These are phyloP conservation scores for Trifolium repens DNA, from an alignment of 306 rosid genomes.

Conservation along the genomic window DNA sequence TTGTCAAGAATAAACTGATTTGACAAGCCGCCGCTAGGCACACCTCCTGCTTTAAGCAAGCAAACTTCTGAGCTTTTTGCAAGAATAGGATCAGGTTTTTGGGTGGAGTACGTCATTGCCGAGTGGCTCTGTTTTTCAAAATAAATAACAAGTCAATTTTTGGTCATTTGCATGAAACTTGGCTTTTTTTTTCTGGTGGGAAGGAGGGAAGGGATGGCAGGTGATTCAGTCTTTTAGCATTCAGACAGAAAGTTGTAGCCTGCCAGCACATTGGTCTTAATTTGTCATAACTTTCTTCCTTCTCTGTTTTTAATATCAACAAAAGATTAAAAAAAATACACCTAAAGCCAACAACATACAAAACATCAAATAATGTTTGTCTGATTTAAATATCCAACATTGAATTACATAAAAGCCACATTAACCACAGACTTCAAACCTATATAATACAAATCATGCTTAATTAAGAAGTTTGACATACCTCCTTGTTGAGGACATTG, in stretches of 20 bases:
- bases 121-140: constrained; percentile 57
- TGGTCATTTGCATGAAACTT: constrained; percentile 36
- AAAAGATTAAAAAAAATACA: neutral
- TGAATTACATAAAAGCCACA: constrained; percentile 3
- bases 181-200: neutral
- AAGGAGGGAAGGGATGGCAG: constrained; percentile 5
- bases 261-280: neutral
- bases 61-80: constrained; percentile 61
- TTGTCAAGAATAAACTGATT: constrained; percentile 67
- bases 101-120: constrained; percentile 46
- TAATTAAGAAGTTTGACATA: constrained; percentile 35
- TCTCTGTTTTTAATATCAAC: constrained; percentile 8
- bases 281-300: constrained; percentile 5
- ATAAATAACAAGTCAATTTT: constrained; percentile 40
- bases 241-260: constrained; percentile 29
- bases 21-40: constrained; percentile 55
- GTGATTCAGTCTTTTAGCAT: constrained; percentile 23
- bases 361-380: constrained; percentile 24
- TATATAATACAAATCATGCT: constrained; percentile 14
- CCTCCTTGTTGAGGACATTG: constrained; percentile 50
- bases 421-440: constrained; percentile 5
- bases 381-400: constrained; percentile 12
- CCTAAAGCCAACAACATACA: neutral
- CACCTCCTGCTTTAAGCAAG: constrained; percentile 52
- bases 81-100: constrained; percentile 55